Conservation (phyloP, 192 early-diverging fungal species). For the Phlyctochytrium bullatum region DNA sequence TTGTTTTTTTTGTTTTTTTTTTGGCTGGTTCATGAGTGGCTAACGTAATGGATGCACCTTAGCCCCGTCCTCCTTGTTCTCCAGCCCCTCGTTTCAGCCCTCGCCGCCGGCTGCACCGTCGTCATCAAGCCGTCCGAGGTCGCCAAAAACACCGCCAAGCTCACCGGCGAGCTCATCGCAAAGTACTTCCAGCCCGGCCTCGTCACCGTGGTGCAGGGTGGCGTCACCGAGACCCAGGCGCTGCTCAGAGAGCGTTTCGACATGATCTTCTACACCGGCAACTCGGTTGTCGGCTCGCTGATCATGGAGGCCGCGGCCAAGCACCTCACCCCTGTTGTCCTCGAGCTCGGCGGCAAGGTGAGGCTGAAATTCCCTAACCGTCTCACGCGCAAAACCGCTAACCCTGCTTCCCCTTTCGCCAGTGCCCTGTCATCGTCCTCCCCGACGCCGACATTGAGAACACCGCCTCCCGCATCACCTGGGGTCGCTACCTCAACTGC, state of each 20-base stretch:
- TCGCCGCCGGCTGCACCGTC: constrained; percentile 80
- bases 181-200: constrained; percentile 69
- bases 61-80: constrained; percentile 44
- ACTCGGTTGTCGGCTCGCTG: constrained; percentile 70
- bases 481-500: constrained; percentile 78
- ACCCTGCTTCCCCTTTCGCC: too few relatives aligned
- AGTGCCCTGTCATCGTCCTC: constrained; percentile 67
- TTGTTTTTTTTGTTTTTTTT: neutral
- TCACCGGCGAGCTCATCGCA: constrained; percentile 62
- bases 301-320: constrained; percentile 82
- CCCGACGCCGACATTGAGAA: constrained; percentile 55
- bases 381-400: too few relatives aligned
- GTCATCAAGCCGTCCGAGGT: constrained; percentile 75
- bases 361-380: too few relatives aligned
- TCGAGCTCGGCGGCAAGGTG: constrained; percentile 89
- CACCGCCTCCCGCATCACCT: constrained; percentile 70
- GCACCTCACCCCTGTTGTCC: constrained; percentile 77
- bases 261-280: constrained; percentile 93
- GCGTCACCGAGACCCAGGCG: constrained; percentile 63
- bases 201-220: constrained; percentile 73
- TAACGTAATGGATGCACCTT: neutral
- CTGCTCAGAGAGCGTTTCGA: constrained; percentile 79
- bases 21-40: neutral
- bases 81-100: constrained; percentile 70
- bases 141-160: constrained; percentile 55